These are phyloP conservation scores for Leccinum subtestaceum DNA, from an alignment of 768 basidiomycete genomes.

Conservation along the genomic window DNA sequence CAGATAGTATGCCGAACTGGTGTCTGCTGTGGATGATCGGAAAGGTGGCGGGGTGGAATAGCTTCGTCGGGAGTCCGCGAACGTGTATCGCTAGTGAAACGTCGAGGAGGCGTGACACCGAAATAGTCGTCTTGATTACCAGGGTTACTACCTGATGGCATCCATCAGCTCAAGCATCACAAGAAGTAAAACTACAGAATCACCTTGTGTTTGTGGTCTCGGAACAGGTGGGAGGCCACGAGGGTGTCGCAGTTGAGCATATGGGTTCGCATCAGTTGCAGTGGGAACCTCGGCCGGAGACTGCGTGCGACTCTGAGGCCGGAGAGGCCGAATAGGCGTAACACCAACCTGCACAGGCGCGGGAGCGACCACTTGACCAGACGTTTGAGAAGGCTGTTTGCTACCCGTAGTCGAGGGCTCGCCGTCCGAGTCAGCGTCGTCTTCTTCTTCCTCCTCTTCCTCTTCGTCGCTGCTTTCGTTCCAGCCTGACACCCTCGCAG, in stretches of 20 bases:
- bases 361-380: constrained; percentile 18
- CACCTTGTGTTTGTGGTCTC: constrained; percentile 42
- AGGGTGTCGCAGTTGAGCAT: constrained; percentile 52
- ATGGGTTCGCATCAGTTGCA: constrained; percentile 35
- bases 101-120: constrained; percentile 38
- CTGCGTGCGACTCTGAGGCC: constrained; percentile 30
- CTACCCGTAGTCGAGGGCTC: constrained; percentile 35
- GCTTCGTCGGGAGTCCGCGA: constrained; percentile 59
- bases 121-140: constrained; percentile 47
- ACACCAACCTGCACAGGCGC: constrained; percentile 18
- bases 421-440: constrained; percentile 61
- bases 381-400: constrained; percentile 32
- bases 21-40: constrained; percentile 47
- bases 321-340: constrained; percentile 27
- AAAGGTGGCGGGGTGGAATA: constrained; percentile 51
- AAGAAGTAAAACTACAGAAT: constrained; percentile 22
- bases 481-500: constrained; percentile 45
- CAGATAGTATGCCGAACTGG: constrained; percentile 72
- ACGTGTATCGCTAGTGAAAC: constrained; percentile 53
- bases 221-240: constrained; percentile 69
- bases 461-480: constrained; percentile 76
- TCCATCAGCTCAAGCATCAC: constrained; percentile 6
- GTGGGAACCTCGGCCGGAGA: constrained; percentile 30
- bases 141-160: constrained; percentile 19
- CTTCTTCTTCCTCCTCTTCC: constrained; percentile 70